A percentile compares a stretch with the other conserved stretches of the same genome.
Evolutionary conservation across 345 rosid genomes (phyloP).

Genomic region (Crucihimalaya himalaica): DNA sequence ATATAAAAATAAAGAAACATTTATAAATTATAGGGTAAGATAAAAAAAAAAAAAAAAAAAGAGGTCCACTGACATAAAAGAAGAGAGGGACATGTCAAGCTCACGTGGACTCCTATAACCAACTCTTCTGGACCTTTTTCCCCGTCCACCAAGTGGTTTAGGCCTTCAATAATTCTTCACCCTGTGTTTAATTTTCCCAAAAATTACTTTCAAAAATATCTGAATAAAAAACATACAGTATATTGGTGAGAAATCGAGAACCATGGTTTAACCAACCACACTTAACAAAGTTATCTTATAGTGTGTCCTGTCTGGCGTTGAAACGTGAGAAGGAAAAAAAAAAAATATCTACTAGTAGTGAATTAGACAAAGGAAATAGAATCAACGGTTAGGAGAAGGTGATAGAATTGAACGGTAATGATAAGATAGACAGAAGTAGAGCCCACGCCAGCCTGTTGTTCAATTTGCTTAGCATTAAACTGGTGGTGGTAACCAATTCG

Average conservation of each 20-base stretch:
- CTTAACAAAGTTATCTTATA: background rate
- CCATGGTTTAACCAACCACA: background rate
- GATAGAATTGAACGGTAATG: conserved; percentile 19
- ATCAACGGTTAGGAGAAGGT: conserved; percentile 34
- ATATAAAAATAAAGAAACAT: background rate
- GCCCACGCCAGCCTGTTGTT: conserved; percentile 32
- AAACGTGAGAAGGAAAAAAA: background rate
- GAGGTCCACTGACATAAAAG: conserved; percentile 26
- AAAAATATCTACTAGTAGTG: background rate
- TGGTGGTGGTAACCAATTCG: conserved; percentile 38
- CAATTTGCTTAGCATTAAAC: conserved; percentile 7
- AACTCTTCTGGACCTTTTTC: conserved; percentile 19
- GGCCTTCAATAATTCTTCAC: conserved; percentile 13
- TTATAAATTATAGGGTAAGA: background rate
- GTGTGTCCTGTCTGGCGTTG: background rate
- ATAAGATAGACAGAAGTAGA: conserved; percentile 10
- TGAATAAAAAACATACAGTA: background rate
- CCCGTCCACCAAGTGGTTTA: conserved; percentile 28
- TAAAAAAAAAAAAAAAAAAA: background rate
- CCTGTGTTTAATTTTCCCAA: background rate
- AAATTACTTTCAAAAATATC: background rate
- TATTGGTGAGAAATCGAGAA: background rate
- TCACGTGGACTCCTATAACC: conserved; percentile 26
- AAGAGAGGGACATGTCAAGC: conserved; percentile 30
- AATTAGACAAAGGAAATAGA: background rate